phyloP scores from a whole-genome alignment of 2,329 filamentous ascomycete species.

The Parastagonospora nodorum region DNA sequence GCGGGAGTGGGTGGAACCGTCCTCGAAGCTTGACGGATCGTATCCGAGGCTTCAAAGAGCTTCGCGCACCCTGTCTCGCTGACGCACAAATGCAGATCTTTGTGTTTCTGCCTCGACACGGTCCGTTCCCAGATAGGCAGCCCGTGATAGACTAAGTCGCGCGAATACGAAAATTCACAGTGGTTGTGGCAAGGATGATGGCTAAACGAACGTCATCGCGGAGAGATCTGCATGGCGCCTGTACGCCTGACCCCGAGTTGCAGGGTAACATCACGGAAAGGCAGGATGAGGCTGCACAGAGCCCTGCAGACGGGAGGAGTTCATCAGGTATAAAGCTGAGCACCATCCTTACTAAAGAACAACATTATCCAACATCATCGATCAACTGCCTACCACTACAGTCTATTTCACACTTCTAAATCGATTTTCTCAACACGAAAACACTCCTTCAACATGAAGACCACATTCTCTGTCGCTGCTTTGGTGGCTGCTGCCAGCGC shows the following conservation, averaged over 20 bases:
- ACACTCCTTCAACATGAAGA: constrained; percentile 24
- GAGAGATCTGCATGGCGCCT: constrained; percentile 5
- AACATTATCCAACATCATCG: constrained; percentile 3
- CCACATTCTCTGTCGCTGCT: constrained; percentile 19
- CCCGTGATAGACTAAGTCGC: constrained; percentile 3
- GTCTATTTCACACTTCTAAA: background rate
- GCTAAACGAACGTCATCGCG: constrained; percentile 14
- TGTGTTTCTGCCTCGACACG: constrained; percentile 14
- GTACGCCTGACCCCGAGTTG: constrained; percentile 16
- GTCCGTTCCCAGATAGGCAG: constrained; percentile 7
- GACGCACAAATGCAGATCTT: constrained; percentile 19
- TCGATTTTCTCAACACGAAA: too few relatives aligned
- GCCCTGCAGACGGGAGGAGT: constrained; percentile 1
- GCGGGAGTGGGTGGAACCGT: constrained; percentile 7
- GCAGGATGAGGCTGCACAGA: constrained; percentile 8
- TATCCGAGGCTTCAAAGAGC: constrained; percentile 2
- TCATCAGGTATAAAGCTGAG: constrained; percentile 12
- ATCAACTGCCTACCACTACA: background rate
- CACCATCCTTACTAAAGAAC: constrained; percentile 6
- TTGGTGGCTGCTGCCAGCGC: constrained; percentile 24
- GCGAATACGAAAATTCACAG: constrained; percentile 10
- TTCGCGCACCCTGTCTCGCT: constrained; percentile 14
- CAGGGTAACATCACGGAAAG: constrained; percentile 8
- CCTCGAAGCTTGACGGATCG: constrained; percentile 16
- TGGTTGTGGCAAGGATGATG: constrained; percentile 12